Conservation (phyloP, 2,329 filamentous ascomycete genomes). For the Hymenoscyphus scutula region DNA sequence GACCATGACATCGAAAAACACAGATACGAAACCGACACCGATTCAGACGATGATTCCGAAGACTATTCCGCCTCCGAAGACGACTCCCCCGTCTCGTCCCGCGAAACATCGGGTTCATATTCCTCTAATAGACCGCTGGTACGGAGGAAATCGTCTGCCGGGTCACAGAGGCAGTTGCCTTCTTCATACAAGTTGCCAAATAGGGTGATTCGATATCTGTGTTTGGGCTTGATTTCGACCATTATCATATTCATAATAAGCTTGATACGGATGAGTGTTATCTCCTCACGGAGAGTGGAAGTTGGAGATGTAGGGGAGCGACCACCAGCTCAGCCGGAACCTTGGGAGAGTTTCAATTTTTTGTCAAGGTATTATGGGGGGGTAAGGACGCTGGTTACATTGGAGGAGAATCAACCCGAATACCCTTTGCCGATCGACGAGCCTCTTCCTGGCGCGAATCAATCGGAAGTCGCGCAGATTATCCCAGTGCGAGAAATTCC, state of each 20-base stretch:
- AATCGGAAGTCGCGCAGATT: slow-evolving; percentile 33
- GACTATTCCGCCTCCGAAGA: slow-evolving; percentile 36
- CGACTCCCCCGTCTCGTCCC: slow-evolving; percentile 31
- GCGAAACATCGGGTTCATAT: slow-evolving; percentile 34
- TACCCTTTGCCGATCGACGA: slow-evolving; percentile 71
- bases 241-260: slow-evolving; percentile 75
- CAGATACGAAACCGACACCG: slow-evolving; percentile 39
- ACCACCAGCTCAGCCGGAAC: slow-evolving; percentile 58
- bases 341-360: slow-evolving; percentile 86
- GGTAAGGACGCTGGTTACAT: slow-evolving; percentile 66
- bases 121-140: slow-evolving; percentile 34
- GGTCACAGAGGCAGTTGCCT: slow-evolving; percentile 14
- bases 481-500: slow-evolving; percentile 42
- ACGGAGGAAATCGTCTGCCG: slow-evolving; percentile 26
- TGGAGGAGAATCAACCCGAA: slow-evolving; percentile 69
- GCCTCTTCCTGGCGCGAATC: slow-evolving; percentile 43
- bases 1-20: slow-evolving; percentile 34
- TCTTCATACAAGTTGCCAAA: slow-evolving; percentile 53
- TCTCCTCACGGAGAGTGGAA: slow-evolving; percentile 62
- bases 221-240: slow-evolving; percentile 64
- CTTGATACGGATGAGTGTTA: slow-evolving; percentile 70
- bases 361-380: slow-evolving; percentile 89
- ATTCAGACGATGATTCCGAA: slow-evolving; percentile 44
- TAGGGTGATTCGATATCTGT: slow-evolving; percentile 74
- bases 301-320: slow-evolving; percentile 57